Conservation (phyloP, 1,139 yeast genomes). For the Petasospora rhodanensis region DNA sequence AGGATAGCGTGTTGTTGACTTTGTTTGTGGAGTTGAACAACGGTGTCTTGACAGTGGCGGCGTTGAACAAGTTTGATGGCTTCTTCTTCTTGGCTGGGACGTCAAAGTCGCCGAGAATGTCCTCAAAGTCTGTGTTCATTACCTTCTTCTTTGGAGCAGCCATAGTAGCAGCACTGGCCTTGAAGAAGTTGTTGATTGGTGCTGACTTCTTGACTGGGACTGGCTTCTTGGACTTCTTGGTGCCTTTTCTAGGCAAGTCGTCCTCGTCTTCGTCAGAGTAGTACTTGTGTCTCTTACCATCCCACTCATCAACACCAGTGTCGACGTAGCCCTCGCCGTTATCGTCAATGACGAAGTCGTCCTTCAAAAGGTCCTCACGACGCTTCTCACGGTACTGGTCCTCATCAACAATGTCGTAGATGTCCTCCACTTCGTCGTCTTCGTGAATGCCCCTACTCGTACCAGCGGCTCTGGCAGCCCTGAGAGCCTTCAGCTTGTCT, state of each 20-base stretch:
- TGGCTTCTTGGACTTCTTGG: constrained; percentile 33
- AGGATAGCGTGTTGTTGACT: constrained; percentile 8
- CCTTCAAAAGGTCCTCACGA: constrained; percentile 75
- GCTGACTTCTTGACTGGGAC: constrained; percentile 43
- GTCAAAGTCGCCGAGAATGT: constrained; percentile 43
- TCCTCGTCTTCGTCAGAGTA: constrained; percentile 30
- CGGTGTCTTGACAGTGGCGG: constrained; percentile 6
- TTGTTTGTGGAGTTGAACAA: constrained; percentile 13
- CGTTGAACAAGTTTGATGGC: constrained; percentile 9
- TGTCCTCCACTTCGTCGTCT: constrained; percentile 39
- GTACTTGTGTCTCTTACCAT: constrained; percentile 23
- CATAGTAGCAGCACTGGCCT: constrained; percentile 30
- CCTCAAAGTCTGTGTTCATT: constrained; percentile 38
- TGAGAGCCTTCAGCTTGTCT: constrained; percentile 36
- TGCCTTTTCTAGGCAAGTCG: too few relatives aligned
- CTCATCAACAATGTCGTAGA: constrained; percentile 88
- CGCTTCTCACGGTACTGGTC: constrained; percentile 70
- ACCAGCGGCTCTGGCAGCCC: constrained; percentile 39
- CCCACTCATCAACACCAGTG: constrained; percentile 87
- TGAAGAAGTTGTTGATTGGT: constrained; percentile 51
- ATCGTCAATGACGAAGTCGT: constrained; percentile 93
- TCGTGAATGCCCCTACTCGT: constrained; percentile 24
- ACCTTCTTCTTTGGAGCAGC: constrained; percentile 28
- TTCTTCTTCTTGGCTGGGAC: constrained; percentile 16
- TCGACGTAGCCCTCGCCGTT: constrained; percentile 59